phyloP scores from a whole-genome alignment of 2,329 filamentous ascomycete species.

The Lizonia empirigonia region DNA sequence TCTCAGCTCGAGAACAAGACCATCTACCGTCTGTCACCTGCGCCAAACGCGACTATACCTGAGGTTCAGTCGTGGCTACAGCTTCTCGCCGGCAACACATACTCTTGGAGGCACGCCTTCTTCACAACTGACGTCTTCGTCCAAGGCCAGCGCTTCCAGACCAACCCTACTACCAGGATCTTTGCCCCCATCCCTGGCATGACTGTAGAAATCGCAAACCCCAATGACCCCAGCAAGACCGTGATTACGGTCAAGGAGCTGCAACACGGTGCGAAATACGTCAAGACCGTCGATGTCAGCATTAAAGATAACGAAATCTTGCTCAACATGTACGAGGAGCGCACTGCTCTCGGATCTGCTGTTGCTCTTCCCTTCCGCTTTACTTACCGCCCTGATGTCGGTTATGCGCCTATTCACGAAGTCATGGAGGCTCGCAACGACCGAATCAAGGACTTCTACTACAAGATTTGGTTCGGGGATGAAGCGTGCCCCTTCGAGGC shows the following conservation, averaged over 20 bases:
- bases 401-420: constrained; percentile 96
- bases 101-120: constrained; percentile 93
- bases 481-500: constrained; percentile 83
- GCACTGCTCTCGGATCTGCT: constrained; percentile 81
- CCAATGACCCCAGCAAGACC: constrained; percentile 82
- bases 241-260: constrained; percentile 87
- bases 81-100: constrained; percentile 80
- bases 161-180: constrained; percentile 91
- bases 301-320: constrained; percentile 79
- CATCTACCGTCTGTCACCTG: constrained; percentile 80
- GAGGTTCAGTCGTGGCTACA: constrained; percentile 83
- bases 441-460: constrained; percentile 99
- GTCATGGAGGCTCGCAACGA: constrained; percentile 97
- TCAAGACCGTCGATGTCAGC: constrained; percentile 87
- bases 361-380: constrained; percentile 87
- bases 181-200: constrained; percentile 85
- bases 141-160: constrained; percentile 95
- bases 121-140: constrained; percentile 93
- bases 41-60: constrained; percentile 75
- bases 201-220: constrained; percentile 83
- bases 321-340: constrained; percentile 90
- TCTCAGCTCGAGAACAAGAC: constrained; percentile 80
- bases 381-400: constrained; percentile 91
- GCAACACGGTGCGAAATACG: constrained; percentile 80
- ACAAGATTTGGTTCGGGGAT: constrained; percentile 94